These are phyloP conservation scores for Hebeloma cylindrosporum DNA, from an alignment of 768 basidiomycete genomes.

Conservation along the genomic window DNA sequence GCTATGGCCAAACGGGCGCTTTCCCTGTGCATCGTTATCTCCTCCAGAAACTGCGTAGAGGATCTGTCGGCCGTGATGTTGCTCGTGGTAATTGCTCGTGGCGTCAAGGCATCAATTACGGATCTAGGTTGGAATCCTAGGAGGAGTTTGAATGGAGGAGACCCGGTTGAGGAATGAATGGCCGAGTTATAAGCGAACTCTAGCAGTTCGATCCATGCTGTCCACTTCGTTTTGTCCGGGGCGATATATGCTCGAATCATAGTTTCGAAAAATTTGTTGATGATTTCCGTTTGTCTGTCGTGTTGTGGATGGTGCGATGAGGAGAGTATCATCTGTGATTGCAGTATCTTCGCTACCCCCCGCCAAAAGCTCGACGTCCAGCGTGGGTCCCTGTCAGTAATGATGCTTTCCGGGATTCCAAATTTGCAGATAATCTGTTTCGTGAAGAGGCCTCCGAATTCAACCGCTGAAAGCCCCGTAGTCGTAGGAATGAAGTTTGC, in stretches of 20 bases:
- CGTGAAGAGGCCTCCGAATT: slow-evolving; percentile 23
- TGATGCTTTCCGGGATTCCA: slow-evolving; percentile 22
- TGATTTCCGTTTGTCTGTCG: neutral
- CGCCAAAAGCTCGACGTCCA: slow-evolving; percentile 29
- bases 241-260: neutral
- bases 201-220: neutral
- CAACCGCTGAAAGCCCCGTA: slow-evolving; percentile 15
- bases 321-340: too few relatives aligned
- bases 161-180: neutral
- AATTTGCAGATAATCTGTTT: slow-evolving; percentile 22
- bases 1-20: neutral
- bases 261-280: neutral
- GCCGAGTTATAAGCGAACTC: neutral
- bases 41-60: neutral
- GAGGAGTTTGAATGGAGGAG: neutral
- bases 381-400: slow-evolving; percentile 18
- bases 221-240: neutral
- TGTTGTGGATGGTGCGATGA: slow-evolving; percentile 3
- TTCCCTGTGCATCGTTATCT: neutral
- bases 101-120: neutral
- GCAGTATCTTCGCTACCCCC: too few relatives aligned
- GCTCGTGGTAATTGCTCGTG: neutral
- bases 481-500: slow-evolving; percentile 19
- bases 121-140: neutral
- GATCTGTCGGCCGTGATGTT: too few relatives aligned